Percentiles rank a stretch among this genome's conserved stretches.
These are phyloP conservation scores for Drosera spatulata DNA, from an alignment of 179 eudicot species.

Conservation along the genomic window DNA sequence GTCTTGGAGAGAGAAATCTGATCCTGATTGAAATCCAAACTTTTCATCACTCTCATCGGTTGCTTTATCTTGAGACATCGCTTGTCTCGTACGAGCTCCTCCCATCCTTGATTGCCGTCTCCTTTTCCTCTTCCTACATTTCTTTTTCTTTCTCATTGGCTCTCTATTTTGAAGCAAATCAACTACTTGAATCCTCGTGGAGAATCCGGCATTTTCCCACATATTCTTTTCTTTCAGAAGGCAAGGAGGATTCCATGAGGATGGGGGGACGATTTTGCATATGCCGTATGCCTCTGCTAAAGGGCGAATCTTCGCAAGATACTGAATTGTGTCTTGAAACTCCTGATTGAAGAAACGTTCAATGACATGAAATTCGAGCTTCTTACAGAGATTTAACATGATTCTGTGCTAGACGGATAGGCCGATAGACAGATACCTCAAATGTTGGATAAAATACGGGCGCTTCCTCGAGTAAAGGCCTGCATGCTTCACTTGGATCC, in stretches of 20 bases:
- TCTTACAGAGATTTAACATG: neutral
- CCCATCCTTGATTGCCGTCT: constrained; percentile 28
- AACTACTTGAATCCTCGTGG: constrained; percentile 48
- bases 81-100: constrained; percentile 14
- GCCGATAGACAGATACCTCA: constrained; percentile 25
- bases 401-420: neutral
- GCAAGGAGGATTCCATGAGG: constrained; percentile 55
- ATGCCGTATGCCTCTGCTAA: constrained; percentile 47
- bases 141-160: constrained; percentile 44
- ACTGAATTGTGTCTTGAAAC: constrained; percentile 51
- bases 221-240: constrained; percentile 31
- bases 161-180: constrained; percentile 63
- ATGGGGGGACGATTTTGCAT: constrained; percentile 54
- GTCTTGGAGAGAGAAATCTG: constrained; percentile 42
- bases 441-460: constrained; percentile 41
- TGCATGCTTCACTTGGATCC: constrained; percentile 39
- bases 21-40: constrained; percentile 62
- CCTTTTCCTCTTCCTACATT: constrained; percentile 32
- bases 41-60: constrained; percentile 35
- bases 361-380: neutral
- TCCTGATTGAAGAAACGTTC: constrained; percentile 22
- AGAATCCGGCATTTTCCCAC: constrained; percentile 44
- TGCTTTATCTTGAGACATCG: constrained; percentile 19
- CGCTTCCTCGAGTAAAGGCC: constrained; percentile 45
- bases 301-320: constrained; percentile 42